Conservation (phyloP, 2,329 filamentous ascomycete genomes). For the Blastomyces percursus region DNA sequence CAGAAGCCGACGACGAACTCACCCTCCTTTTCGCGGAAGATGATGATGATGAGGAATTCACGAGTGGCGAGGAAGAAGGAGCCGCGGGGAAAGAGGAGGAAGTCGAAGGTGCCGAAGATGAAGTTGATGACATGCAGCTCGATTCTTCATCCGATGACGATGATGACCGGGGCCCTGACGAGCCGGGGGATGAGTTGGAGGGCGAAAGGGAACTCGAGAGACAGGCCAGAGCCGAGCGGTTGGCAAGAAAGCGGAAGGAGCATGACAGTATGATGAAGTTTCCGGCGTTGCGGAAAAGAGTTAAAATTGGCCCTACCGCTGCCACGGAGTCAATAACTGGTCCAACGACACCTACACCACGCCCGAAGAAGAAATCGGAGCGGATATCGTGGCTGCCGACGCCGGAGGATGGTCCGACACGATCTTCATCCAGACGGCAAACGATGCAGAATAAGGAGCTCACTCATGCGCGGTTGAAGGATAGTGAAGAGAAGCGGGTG, state of each 20-base stretch:
- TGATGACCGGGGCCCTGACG: constrained; percentile 55
- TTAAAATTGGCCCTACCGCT: constrained; percentile 46
- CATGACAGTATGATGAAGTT: constrained; percentile 58
- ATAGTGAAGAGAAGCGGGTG: constrained; percentile 39
- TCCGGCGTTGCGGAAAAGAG: constrained; percentile 53
- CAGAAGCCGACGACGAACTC: constrained; percentile 58
- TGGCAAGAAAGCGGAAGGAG: constrained; percentile 69
- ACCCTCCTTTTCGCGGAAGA: constrained; percentile 66
- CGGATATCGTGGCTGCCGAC: constrained; percentile 59
- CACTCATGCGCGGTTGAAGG: constrained; percentile 38
- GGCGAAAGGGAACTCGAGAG: constrained; percentile 81
- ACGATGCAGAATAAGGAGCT: constrained; percentile 56
- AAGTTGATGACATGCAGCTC: constrained; percentile 67
- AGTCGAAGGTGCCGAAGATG: constrained; percentile 37
- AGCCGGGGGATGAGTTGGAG: constrained; percentile 55
- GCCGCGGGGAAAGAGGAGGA: constrained; percentile 39
- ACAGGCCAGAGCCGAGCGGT: constrained; percentile 57
- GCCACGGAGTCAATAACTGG: constrained; percentile 13
- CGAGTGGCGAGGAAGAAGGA: constrained; percentile 44
- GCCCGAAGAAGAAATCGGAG: constrained; percentile 59
- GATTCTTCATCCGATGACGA: constrained; percentile 78
- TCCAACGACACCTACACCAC: constrained; percentile 28
- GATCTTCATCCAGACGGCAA: constrained; percentile 52
- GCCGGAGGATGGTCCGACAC: constrained; percentile 48
- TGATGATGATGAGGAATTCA: constrained; percentile 48